Percentiles rank a stretch among this genome's conserved stretches.
phyloP scores from a whole-genome alignment of 2,329 filamentous ascomycete species.

The Fusarium dimerum region DNA sequence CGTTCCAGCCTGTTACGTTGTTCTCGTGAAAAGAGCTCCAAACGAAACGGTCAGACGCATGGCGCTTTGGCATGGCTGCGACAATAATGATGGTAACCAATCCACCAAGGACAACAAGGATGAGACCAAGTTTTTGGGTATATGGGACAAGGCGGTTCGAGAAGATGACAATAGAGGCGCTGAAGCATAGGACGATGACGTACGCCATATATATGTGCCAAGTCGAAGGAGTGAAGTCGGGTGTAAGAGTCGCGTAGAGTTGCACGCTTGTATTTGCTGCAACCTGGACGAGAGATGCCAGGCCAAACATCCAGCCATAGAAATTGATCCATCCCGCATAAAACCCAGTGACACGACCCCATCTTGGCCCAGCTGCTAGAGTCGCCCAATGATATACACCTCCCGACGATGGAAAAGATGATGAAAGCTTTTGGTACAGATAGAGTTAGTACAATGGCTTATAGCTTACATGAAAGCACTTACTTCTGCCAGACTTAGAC shows the following conservation, averaged over 20 bases:
- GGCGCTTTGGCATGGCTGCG: constrained; percentile 20
- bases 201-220: constrained; percentile 30
- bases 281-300: constrained; percentile 26
- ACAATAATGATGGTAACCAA: constrained; percentile 25
- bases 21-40: constrained; percentile 27
- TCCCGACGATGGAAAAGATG: constrained; percentile 23
- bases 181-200: constrained; percentile 23
- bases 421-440: constrained; percentile 17
- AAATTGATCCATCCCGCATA: constrained; percentile 31
- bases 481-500: constrained; percentile 25
- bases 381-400: constrained; percentile 30
- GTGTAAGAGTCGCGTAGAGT: constrained; percentile 23
- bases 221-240: constrained; percentile 9
- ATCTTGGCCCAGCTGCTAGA: constrained; percentile 22
- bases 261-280: constrained; percentile 26
- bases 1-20: constrained; percentile 27
- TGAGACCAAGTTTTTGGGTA: constrained; percentile 24
- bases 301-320: constrained; percentile 31
- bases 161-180: constrained; percentile 19
- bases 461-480: too few species aligned
- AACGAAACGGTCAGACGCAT: constrained; percentile 23
- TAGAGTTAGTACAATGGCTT: too few species aligned
- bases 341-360: constrained; percentile 26
- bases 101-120: constrained; percentile 23
- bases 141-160: constrained; percentile 26